Percentiles rank a stretch among this genome's conserved stretches.
These are phyloP conservation scores for Tinospora cordifolia DNA, from an alignment of 164 flowering plant species.

Conservation along the genomic window DNA sequence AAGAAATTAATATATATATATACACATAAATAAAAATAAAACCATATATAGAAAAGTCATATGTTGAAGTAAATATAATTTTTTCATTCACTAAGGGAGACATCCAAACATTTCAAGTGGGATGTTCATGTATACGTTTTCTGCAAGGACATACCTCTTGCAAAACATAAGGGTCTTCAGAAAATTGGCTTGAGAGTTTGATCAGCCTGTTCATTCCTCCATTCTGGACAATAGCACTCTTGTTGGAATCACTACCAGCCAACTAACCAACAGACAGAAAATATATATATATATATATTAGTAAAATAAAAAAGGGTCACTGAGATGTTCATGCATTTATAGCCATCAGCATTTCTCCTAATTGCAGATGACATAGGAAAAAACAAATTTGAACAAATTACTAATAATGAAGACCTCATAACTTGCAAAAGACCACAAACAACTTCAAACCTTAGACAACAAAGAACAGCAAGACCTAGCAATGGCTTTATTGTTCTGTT, in stretches of 20 bases:
- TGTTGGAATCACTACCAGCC: constrained; percentile 93
- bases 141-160: constrained; percentile 58
- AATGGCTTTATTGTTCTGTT: constrained; percentile 51
- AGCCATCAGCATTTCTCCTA: neutral
- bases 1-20: too few relatives aligned
- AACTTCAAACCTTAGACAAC: constrained; percentile 56
- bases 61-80: neutral
- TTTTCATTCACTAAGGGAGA: neutral
- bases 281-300: too few relatives aligned
- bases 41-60: neutral
- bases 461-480: constrained; percentile 81
- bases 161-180: constrained; percentile 74
- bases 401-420: neutral
- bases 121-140: neutral
- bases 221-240: constrained; percentile 62
- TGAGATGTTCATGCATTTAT: constrained; percentile 3
- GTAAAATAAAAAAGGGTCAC: constrained; percentile 5
- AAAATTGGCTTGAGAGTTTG: constrained; percentile 56
- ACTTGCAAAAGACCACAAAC: neutral
- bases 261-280: constrained; percentile 58
- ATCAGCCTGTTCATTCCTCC: constrained; percentile 66
- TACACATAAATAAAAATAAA: too few relatives aligned
- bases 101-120: neutral
- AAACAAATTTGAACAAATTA: neutral
- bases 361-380: neutral